Evolutionary conservation across 2,329 filamentous ascomycete species (phyloP).

Genomic region (Fusarium cicatricum): DNA sequence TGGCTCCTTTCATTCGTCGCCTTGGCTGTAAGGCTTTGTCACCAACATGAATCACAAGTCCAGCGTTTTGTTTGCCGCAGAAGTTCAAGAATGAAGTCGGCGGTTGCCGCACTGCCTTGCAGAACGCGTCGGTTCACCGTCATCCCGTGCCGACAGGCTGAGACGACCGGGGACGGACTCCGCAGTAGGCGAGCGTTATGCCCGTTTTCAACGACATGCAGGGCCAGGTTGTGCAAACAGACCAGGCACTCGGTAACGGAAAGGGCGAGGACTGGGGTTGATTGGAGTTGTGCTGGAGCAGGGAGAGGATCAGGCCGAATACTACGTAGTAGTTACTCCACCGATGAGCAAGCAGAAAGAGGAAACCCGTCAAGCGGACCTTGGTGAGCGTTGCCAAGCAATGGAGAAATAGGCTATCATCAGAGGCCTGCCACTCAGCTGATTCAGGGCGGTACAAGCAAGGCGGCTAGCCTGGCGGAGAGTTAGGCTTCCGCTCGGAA

Average conservation of each 20-base stretch:
- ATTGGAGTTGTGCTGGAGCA: neutral
- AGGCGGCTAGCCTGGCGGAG: neutral
- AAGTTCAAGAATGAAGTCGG: neutral
- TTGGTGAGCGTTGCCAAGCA: constrained; percentile 2
- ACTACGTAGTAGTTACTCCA: neutral
- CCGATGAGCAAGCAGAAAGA: neutral
- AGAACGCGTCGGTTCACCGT: no score
- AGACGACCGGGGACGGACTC: neutral
- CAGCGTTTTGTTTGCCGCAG: neutral
- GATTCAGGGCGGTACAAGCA: neutral
- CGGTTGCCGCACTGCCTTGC: neutral
- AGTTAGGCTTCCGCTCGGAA: neutral
- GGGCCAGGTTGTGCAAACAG: constrained; percentile 12
- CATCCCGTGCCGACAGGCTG: neutral
- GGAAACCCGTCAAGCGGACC: neutral
- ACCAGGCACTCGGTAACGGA: neutral
- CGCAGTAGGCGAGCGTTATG: neutral
- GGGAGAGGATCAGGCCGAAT: no score
- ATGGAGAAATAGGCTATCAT: neutral
- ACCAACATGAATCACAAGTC: constrained; percentile 22
- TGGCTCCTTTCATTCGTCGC: neutral
- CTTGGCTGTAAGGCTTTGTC: neutral
- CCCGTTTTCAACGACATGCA: neutral
- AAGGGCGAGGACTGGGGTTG: neutral
- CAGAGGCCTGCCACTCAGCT: neutral